Conservation (phyloP, 2,329 filamentous ascomycete genomes). For the Beauveria australis region DNA sequence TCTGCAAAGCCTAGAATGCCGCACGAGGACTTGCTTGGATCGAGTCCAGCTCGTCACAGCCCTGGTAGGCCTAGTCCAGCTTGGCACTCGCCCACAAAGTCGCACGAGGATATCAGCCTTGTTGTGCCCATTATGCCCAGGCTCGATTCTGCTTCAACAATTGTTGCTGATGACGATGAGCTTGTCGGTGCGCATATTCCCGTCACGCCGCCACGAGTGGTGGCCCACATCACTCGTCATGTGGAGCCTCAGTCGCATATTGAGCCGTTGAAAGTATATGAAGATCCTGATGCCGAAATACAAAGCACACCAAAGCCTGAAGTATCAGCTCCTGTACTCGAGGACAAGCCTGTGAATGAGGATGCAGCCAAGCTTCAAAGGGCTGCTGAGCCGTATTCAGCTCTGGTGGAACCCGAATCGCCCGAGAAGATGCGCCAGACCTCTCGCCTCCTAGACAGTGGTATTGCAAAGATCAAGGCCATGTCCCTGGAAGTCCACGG, state of each 20-base stretch:
- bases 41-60: slow-evolving; percentile 34
- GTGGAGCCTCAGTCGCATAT: slow-evolving; percentile 5
- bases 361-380: slow-evolving; percentile 30
- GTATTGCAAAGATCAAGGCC: slow-evolving; percentile 62
- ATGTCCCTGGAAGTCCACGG: slow-evolving; percentile 72
- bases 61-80: slow-evolving; percentile 28
- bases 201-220: slow-evolving; percentile 12
- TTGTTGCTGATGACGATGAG: slow-evolving; percentile 17
- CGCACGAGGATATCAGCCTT: slow-evolving; percentile 46
- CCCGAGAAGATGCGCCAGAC: slow-evolving; percentile 50
- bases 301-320: slow-evolving; percentile 37
- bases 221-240: background rate
- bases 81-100: slow-evolving; percentile 34
- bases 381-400: slow-evolving; percentile 17
- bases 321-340: slow-evolving; percentile 43
- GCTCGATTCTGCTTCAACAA: slow-evolving; percentile 24
- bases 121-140: slow-evolving; percentile 39
- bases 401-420: slow-evolving; percentile 22
- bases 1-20: slow-evolving; percentile 8
- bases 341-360: slow-evolving; percentile 54
- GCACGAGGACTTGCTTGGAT: slow-evolving; percentile 4
- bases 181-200: background rate
- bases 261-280: slow-evolving; percentile 45
- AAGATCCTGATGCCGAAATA: slow-evolving; percentile 50
- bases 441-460: slow-evolving; percentile 60